Base-by-base conservation (phyloP, 2,329 filamentous ascomycete species). In the Colletotrichum sp. region DNA sequence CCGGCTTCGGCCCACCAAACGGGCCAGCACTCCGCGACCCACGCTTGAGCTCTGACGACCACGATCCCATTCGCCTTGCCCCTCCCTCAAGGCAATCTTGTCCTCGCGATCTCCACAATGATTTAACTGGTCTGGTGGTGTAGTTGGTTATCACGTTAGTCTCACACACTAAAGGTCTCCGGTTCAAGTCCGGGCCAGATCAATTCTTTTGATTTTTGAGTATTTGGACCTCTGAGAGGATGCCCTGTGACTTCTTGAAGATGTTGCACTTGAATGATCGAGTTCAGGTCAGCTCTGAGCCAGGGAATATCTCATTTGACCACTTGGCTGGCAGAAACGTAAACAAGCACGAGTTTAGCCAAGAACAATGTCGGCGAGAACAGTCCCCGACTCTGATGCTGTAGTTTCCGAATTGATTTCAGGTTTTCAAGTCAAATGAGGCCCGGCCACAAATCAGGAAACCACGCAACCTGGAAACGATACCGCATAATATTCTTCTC, bases 71-170 rank as follows among this genome's bases (percentile, higher is more conserved):
- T n/a, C 43, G n/a, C n/a, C 6, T 52, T 52, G 43, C 43, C 43
- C n/a, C 43, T 52, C 55, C 55, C 24, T 58, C 55, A 58, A 26
- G 55, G 13, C 15, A 8, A 26, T 58, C 24, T 28, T 58, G 55
- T 30, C 55, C 21, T 58, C 26, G 15, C 24, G 16, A 26, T 58
- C 55, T 58, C 43, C 43, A 52, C 58, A 64, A 9, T 24, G 16
- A 43, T 28, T 28, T 6, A 26, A 52, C 2, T 26, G 67, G 67
- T 70, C 34, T 63, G 55, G 74, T 83, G 80, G 81, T 82, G 81
- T 82, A 83, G 85, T 87, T 87, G 86, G 85, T 87, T 86, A 87
- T 87, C 85, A 87, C 86, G 83, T 87, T 84, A 86, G 85, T 87
- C 84, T 87, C 87, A 87, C 85, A 83, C 73, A 75, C 73, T 75